Evolutionary conservation across 2,329 filamentous ascomycete species (phyloP).

Genomic region (Didymella lethalis): DNA sequence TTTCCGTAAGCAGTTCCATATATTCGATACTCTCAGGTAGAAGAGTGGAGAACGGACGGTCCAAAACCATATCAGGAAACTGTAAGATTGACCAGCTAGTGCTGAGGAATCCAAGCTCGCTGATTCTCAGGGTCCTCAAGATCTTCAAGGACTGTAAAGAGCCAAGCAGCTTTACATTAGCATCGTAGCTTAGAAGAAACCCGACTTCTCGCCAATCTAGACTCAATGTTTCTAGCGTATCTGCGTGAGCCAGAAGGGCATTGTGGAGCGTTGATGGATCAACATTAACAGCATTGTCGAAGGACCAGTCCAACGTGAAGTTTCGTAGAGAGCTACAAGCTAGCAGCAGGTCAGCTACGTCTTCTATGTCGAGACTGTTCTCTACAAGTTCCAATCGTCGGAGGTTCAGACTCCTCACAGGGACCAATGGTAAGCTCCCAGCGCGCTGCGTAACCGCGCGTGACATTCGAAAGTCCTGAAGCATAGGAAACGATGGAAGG

Average conservation of each 20-base stretch:
- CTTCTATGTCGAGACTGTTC: conserved; percentile 22
- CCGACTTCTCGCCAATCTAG: conserved; percentile 26
- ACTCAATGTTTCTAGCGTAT: conserved; percentile 28
- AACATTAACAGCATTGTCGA: background rate
- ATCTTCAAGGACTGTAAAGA: conserved; percentile 21
- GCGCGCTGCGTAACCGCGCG: conserved; percentile 11
- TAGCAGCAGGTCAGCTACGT: conserved; percentile 18
- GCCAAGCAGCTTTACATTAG: conserved; percentile 8
- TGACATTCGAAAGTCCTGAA: conserved; percentile 28
- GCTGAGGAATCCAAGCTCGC: conserved; percentile 22
- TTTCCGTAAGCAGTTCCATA: conserved; percentile 18
- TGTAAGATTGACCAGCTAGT: conserved; percentile 1
- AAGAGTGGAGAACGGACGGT: conserved; percentile 14
- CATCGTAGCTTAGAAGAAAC: background rate
- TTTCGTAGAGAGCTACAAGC: conserved; percentile 30
- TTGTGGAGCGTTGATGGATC: conserved; percentile 19
- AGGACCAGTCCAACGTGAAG: conserved; percentile 35
- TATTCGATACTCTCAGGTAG: conserved; percentile 22
- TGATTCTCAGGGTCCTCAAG: conserved; percentile 25
- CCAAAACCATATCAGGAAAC: background rate
- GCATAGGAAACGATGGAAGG: conserved; percentile 18
- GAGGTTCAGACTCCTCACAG: conserved; percentile 16
- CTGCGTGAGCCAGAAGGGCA: conserved; percentile 22
- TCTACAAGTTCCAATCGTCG: conserved; percentile 33
- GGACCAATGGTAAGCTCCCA: background rate